A percentile compares a stretch with the other conserved stretches of the same genome.
Conservation (phyloP, 495 filamentous ascomycete genomes). For the Thozetella sp. region DNA sequence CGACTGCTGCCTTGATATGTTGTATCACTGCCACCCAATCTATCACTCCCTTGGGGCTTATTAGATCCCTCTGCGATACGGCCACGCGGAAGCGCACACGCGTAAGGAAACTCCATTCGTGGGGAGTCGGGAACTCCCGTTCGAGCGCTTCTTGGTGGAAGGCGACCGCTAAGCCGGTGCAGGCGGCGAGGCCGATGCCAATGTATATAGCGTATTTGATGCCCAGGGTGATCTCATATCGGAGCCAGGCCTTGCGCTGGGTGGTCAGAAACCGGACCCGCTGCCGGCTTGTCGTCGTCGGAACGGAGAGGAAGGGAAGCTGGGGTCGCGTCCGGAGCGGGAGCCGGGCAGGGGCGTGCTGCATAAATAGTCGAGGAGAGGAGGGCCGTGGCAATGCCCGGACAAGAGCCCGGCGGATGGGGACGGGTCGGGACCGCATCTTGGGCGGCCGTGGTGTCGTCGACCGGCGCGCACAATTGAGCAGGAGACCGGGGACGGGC, state of each 20-base stretch:
- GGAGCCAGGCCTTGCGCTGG: slow-evolving; percentile 68
- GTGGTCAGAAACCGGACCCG: slow-evolving; percentile 76
- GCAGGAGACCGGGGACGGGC: no score
- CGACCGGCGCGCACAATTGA: no score
- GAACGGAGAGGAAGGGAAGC: slow-evolving; percentile 70
- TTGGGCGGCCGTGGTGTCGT: not conserved
- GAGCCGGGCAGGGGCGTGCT: slow-evolving; percentile 18
- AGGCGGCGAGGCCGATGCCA: slow-evolving; percentile 55
- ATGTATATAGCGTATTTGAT: slow-evolving; percentile 59
- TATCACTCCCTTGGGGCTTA: slow-evolving; percentile 46
- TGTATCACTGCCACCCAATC: slow-evolving; percentile 66
- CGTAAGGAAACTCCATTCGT: slow-evolving; percentile 70
- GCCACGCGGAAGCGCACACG: slow-evolving; percentile 63
- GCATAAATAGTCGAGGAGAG: slow-evolving; percentile 20
- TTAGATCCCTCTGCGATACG: slow-evolving; percentile 54
- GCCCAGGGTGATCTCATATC: slow-evolving; percentile 60
- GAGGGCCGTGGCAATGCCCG: not conserved
- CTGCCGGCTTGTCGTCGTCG: slow-evolving; percentile 46
- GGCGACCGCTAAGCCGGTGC: slow-evolving; percentile 56
- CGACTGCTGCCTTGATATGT: slow-evolving; percentile 54
- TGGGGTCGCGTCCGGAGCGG: slow-evolving; percentile 60
- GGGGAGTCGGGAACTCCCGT: slow-evolving; percentile 71
- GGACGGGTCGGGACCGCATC: slow-evolving; percentile 24
- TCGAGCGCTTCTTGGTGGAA: slow-evolving; percentile 72
- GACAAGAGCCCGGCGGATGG: slow-evolving; percentile 17